Percentiles rank a stretch among this genome's conserved stretches.
Conservation (phyloP, 495 filamentous ascomycete species). For the Venustampulla echinocandica region DNA sequence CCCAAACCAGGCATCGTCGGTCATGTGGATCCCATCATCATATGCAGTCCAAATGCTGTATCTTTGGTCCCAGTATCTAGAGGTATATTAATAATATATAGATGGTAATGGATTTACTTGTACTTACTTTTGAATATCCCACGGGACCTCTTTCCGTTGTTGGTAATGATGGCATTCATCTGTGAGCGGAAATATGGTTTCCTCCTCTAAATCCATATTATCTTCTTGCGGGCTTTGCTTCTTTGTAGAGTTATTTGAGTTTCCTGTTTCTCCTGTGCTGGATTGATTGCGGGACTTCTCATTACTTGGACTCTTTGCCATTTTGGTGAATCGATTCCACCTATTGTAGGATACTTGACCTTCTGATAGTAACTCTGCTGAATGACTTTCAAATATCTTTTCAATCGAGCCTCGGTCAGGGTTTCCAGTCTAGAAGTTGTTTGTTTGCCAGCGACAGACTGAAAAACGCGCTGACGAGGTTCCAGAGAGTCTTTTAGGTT, state of each 20-base stretch:
- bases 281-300: too few relatives aligned
- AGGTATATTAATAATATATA: constrained; percentile 11
- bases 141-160: constrained; percentile 51
- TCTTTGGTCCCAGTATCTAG: constrained; percentile 82
- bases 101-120: background rate
- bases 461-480: too few relatives aligned
- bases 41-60: constrained; percentile 75
- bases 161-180: constrained; percentile 58
- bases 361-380: too few relatives aligned
- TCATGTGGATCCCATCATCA: constrained; percentile 80
- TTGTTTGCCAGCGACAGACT: too few relatives aligned
- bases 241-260: background rate
- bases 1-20: constrained; percentile 89
- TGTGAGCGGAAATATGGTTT: constrained; percentile 27
- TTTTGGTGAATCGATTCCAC: too few relatives aligned
- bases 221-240: background rate
- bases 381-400: too few relatives aligned
- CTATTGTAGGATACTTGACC: too few relatives aligned
- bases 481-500: too few relatives aligned
- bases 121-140: constrained; percentile 67
- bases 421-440: too few relatives aligned
- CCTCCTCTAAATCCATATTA: background rate
- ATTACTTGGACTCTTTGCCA: too few relatives aligned
- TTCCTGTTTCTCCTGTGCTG: too few relatives aligned
- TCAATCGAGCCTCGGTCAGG: too few relatives aligned